phyloP scores from a whole-genome alignment of 352 stramenopile genomes.

The Globisporangium cederbergense region DNA sequence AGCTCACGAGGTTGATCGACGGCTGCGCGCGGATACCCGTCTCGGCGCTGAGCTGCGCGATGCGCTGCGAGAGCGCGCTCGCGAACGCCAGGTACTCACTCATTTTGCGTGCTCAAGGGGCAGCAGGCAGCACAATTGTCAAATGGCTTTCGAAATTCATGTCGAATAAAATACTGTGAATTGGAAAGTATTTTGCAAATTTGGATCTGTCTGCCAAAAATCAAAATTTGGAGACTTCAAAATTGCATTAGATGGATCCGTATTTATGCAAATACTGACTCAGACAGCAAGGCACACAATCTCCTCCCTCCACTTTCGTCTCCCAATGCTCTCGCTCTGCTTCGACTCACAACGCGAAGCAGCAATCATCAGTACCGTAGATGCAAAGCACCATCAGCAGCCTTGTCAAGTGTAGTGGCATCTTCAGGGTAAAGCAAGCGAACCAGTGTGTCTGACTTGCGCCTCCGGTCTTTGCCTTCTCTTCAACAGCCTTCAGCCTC shows the following conservation, averaged over 20 bases:
- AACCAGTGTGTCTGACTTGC: neutral
- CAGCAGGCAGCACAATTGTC: neutral
- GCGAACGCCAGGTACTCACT: slow-evolving; percentile 26
- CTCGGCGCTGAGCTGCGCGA: slow-evolving; percentile 31
- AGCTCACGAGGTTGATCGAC: slow-evolving; percentile 33
- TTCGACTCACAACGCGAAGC: too few species aligned
- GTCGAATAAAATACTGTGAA: neutral
- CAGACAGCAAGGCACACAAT: too few species aligned
- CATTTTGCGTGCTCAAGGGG: neutral
- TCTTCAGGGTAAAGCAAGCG: too few species aligned
- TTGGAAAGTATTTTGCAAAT: neutral
- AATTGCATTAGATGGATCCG: too few species aligned
- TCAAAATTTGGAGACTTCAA: too few species aligned
- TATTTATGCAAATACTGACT: too few species aligned
- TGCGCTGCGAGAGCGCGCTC: slow-evolving; percentile 20
- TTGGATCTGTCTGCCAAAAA: neutral
- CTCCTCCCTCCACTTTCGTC: too few species aligned
- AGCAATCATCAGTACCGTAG: too few species aligned
- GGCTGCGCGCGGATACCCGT: slow-evolving; percentile 34
- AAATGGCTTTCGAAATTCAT: neutral
- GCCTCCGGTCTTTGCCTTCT: neutral
- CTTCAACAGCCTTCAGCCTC: neutral
- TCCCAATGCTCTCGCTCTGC: too few species aligned
- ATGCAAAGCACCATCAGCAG: too few species aligned
- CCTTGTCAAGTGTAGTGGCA: too few species aligned